Evolutionary conservation across 768 basidiomycete species (phyloP).

Genomic region (Kondoa malvinella): DNA sequence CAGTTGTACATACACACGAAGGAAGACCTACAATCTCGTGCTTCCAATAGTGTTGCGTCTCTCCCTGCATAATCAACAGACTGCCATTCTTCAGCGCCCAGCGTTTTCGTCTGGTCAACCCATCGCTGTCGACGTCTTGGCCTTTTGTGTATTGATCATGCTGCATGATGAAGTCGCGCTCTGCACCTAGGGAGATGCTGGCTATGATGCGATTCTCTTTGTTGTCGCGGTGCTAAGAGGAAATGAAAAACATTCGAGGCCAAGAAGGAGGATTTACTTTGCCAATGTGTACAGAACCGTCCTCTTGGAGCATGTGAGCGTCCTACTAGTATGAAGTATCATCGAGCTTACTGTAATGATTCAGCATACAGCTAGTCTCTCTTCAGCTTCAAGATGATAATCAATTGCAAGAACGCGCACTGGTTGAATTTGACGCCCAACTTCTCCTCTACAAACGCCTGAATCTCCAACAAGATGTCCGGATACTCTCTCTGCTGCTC

Average conservation of each 20-base stretch:
- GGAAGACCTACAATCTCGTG: slow-evolving; percentile 28
- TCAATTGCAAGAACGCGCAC: background rate
- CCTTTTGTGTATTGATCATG: slow-evolving; percentile 23
- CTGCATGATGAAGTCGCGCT: slow-evolving; percentile 34
- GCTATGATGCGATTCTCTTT: slow-evolving; percentile 36
- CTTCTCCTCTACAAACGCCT: slow-evolving; percentile 28
- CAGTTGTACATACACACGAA: background rate
- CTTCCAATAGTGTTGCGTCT: slow-evolving; percentile 37
- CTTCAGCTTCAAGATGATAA: too few relatives aligned
- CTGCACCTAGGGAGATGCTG: slow-evolving; percentile 34
- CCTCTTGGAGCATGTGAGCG: slow-evolving; percentile 5
- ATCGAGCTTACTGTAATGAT: slow-evolving; percentile 35
- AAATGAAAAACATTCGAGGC: slow-evolving; percentile 14
- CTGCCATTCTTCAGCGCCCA: slow-evolving; percentile 34
- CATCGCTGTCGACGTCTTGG: slow-evolving; percentile 9
- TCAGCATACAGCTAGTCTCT: slow-evolving; percentile 35
- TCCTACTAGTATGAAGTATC: slow-evolving; percentile 30
- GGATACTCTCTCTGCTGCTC: slow-evolving; percentile 33
- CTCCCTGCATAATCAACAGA: slow-evolving; percentile 36
- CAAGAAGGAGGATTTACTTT: background rate
- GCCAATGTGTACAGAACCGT: background rate
- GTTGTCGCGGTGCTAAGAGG: slow-evolving; percentile 29
- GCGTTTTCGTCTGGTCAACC: slow-evolving; percentile 22
- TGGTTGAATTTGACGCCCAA: slow-evolving; percentile 35
- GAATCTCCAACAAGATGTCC: slow-evolving; percentile 29